These are phyloP conservation scores for Apostasia shenzhenica DNA, from an alignment of 106 monocot genomes.

Conservation along the genomic window DNA sequence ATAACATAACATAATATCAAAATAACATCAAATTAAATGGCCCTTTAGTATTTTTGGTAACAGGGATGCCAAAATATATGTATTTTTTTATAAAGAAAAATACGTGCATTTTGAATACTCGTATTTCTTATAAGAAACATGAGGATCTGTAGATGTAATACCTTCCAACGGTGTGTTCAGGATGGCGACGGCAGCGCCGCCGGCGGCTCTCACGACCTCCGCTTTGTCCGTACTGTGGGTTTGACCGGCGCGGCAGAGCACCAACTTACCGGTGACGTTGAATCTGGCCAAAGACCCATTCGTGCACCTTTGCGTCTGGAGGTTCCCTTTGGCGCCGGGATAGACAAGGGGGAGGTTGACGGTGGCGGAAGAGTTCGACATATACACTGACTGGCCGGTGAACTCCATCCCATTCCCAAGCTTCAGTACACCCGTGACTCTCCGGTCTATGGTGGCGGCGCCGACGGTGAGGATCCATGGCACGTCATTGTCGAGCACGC, in stretches of 20 bases:
- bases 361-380: background rate
- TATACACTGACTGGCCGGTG: background rate
- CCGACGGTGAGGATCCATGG: slow-evolving; percentile 35
- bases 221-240: background rate
- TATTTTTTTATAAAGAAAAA: too few species aligned
- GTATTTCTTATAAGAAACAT: too few species aligned
- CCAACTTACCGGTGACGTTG: background rate
- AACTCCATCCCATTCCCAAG: slow-evolving; percentile 9
- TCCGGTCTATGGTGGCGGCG: slow-evolving; percentile 9
- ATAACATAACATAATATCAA: too few species aligned
- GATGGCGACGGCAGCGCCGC: slow-evolving; percentile 3
- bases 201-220: background rate
- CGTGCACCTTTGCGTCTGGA: background rate
- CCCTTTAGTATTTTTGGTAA: too few species aligned
- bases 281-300: background rate
- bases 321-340: background rate
- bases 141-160: too few species aligned
- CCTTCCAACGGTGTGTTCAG: background rate
- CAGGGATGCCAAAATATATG: too few species aligned
- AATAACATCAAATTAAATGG: too few species aligned
- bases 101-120: too few species aligned
- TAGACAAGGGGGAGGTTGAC: slow-evolving; percentile 1
- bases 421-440: background rate
- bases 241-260: background rate
- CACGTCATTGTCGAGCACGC: slow-evolving; percentile 13